Conservation (phyloP, 1,284 basidiomycete species). For the Xerocomus minutiporus region DNA sequence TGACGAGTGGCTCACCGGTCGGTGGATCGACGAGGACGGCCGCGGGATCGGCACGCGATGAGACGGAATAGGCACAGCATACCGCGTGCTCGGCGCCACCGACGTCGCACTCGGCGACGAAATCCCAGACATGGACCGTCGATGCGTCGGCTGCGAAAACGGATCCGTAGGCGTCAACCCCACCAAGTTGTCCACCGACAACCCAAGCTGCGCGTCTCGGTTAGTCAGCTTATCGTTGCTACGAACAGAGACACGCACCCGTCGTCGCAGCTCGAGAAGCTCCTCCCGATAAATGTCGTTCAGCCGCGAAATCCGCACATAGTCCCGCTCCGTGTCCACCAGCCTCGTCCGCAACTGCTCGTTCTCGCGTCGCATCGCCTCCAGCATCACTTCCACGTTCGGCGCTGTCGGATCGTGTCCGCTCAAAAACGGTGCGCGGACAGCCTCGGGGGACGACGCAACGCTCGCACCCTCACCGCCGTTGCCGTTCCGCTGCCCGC, state of each 20-base stretch:
- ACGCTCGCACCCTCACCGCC: conserved; percentile 27
- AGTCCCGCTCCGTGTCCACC: conserved; percentile 69
- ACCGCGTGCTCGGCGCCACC: conserved; percentile 28
- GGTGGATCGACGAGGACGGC: conserved; percentile 55
- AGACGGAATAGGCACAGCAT: conserved; percentile 60
- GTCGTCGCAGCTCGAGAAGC: conserved; percentile 65
- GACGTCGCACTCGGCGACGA: conserved; percentile 48
- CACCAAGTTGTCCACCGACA: conserved; percentile 71
- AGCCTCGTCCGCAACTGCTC: conserved; percentile 61
- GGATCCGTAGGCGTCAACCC: conserved; percentile 58
- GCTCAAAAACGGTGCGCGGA: conserved; percentile 29
- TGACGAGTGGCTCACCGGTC: conserved; percentile 42
- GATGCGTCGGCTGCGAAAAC: conserved; percentile 64
- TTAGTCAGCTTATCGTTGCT: background rate
- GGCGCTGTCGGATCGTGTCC: conserved; percentile 44
- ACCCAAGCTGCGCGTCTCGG: conserved; percentile 48
- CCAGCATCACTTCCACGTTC: conserved; percentile 58
- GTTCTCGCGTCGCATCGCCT: conserved; percentile 71
- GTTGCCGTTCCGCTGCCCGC: conserved; percentile 8
- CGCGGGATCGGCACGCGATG: conserved; percentile 66
- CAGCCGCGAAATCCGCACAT: conserved; percentile 61
- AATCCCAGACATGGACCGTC: conserved; percentile 41
- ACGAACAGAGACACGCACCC: conserved; percentile 46
- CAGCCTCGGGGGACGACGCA: conserved; percentile 34
- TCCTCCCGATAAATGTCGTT: conserved; percentile 81